Conservation (phyloP, 2,329 filamentous ascomycete species). For the Penicillium italicum region DNA sequence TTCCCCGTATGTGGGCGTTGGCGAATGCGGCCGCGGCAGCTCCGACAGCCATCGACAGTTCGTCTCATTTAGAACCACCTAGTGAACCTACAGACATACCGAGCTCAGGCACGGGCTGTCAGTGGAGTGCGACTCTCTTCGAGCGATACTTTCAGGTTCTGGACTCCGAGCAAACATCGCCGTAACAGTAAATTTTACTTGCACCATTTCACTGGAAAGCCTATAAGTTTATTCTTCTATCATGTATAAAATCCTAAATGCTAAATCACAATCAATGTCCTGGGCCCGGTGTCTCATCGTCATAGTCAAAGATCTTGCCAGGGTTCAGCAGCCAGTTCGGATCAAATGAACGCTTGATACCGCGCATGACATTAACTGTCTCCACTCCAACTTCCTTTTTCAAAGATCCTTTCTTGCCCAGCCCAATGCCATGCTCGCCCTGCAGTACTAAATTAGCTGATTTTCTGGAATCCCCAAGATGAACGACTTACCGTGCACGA, state of each 20-base stretch:
- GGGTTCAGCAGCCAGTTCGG: constrained; percentile 88
- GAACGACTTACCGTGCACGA: constrained; percentile 64
- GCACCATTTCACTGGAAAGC: background rate
- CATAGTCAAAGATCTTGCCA: constrained; percentile 76
- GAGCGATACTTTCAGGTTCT: constrained; percentile 14
- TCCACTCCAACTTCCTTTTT: constrained; percentile 74
- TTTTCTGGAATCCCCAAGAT: background rate
- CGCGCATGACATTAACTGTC: constrained; percentile 79
- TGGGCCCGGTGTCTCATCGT: background rate
- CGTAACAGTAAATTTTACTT: no score
- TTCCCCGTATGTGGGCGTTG: background rate
- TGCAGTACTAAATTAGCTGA: constrained; percentile 18
- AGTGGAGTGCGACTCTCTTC: constrained; percentile 19
- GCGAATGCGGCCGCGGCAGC: background rate
- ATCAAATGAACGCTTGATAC: constrained; percentile 77
- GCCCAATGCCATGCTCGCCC: constrained; percentile 80
- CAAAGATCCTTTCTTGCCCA: constrained; percentile 79
- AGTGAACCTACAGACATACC: constrained; percentile 7
- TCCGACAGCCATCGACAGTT: background rate
- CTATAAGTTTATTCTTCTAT: background rate
- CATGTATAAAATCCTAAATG: background rate
- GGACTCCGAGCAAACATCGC: background rate
- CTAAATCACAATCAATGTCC: constrained; percentile 3
- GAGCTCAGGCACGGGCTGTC: constrained; percentile 15
- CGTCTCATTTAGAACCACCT: background rate